Conservation (phyloP, 257 asterid species). For the Solanum appendiculatum region DNA sequence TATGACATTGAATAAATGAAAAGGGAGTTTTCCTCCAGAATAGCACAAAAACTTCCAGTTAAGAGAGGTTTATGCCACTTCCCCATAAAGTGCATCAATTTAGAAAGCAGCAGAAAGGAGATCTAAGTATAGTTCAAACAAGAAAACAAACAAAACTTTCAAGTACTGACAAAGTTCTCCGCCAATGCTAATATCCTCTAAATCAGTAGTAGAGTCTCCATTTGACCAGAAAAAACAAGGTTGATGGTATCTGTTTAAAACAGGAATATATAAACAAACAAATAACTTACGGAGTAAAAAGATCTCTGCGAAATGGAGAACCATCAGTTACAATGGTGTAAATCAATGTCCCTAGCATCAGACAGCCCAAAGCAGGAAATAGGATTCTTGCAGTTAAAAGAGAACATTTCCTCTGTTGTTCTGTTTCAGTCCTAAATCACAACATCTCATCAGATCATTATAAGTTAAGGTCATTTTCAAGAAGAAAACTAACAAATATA, state of each 20-base stretch:
- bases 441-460: not conserved
- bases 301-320: constrained; percentile 62
- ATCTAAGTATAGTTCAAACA: not conserved
- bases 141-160: not conserved
- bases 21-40: not conserved
- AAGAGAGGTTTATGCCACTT: not conserved
- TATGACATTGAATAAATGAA: not conserved
- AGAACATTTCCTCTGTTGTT: constrained; percentile 34
- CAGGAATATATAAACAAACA: not conserved
- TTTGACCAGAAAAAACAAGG: not conserved
- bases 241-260: not conserved
- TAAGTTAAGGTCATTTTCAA: not conserved
- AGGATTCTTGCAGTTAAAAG: constrained; percentile 43
- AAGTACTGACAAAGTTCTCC: not conserved
- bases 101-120: not conserved
- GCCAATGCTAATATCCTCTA: not conserved
- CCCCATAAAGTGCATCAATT: not conserved
- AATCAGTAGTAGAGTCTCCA: not conserved
- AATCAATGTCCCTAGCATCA: constrained; percentile 62
- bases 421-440: constrained; percentile 33
- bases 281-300: constrained; percentile 61
- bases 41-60: not conserved
- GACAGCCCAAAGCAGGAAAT: constrained; percentile 50
- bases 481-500: not conserved
- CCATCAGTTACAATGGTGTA: constrained; percentile 63